Base-by-base conservation (phyloP, 2,329 filamentous ascomycete genomes). In the Arthrobotrys sphaeroides region DNA sequence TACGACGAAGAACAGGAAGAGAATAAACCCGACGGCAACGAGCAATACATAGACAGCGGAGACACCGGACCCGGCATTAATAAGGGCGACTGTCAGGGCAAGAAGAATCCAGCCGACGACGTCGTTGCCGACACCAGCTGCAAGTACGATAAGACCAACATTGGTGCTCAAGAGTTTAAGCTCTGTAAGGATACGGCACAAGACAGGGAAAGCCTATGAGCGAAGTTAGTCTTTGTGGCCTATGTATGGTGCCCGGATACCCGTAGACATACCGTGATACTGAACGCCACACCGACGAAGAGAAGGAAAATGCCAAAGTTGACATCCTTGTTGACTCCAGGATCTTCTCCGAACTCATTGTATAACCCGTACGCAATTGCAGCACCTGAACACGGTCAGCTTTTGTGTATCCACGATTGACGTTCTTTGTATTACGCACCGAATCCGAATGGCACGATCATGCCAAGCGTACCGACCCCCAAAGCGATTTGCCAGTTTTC, bases 151-250 rank as follows among this genome's bases (percentile, higher is more conserved):
- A 36, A 97, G 88, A 80, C 94, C 94, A 3, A 97, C 94, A 0
- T 90, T 88, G 1, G 93, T 95, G 65, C 87, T 84, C 3, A 98
- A 88, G 57, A 98, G 85, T 79, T 97, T 95, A 62, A 98, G 85
- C 82, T 97, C 94, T 0, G 93, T 94, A 78, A 98, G 84, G 78
- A 98, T 98, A 82, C 94, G 91, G 81, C 94, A 97, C 10, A 98
- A 87, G 0, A 98, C 94, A 0, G 94, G 94, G 79, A 98, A 90
- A 12, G 89, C 89, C 86, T 88, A 51, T 5, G 10, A 13, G 36
- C n/a, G 3, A 12, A 28, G 33, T 65, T 51, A 65, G 36, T 18
- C 5, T 55, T 16, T 16, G 16, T 18, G n/a, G 33, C 6, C 13
- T 60, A 20, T 36, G 18, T 28, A 18, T 24, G 20, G 16, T 20